Evolutionary conservation across 345 rosid species (phyloP), one percentile per base, ranked within the genome.

Genomic region (Melaleuca alternifolia): DNA sequence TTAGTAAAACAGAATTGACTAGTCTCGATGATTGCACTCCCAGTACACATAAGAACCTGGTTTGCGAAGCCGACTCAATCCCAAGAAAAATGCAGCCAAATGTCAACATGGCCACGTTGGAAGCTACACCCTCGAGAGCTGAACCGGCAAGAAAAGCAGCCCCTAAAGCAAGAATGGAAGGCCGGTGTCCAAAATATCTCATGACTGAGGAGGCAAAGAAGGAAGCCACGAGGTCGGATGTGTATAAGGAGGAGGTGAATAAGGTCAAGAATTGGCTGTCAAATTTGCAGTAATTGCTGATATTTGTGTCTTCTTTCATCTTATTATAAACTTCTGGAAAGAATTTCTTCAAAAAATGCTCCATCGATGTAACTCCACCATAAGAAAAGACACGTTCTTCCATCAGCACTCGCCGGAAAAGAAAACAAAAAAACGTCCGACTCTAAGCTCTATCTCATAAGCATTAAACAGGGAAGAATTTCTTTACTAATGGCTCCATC

Each of bases 231-330:
- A 89, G 76, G 61, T 88, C 91, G 24, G 92, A 90, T 79, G 89
- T 77, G 71, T 91, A 88, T 20, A 85, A 83, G 14, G 91, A 88
- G 51, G 92, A 91, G 10, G 92, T 89, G 88, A 89, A 91, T 44
- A 86, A 84, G 82, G 91, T 87, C 28, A 91, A 37, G 52, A 91
- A 76, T 76, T 89, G 91, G 54, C 91, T 89, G 86, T 89, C 89
- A 84, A 87, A 89, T 85, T 89, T 89, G 89, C 91, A 89, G 91
- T 89, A 91, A 83, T 91, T 91, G 90, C 89, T 91, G 51, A 89
- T 57, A 37, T 37, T 30, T 13, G 76, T 48, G 71, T 87, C 86
- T 13, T 84, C 50, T 50, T 71, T 44, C 88, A 87, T 87, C 84
- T 75, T 87, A 9, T 26, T 14, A 48, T 65, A 50, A 52, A 87